These are phyloP conservation scores for Phyllosticta citribraziliensis DNA, from an alignment of 2,329 filamentous ascomycete species.

Conservation along the genomic window DNA sequence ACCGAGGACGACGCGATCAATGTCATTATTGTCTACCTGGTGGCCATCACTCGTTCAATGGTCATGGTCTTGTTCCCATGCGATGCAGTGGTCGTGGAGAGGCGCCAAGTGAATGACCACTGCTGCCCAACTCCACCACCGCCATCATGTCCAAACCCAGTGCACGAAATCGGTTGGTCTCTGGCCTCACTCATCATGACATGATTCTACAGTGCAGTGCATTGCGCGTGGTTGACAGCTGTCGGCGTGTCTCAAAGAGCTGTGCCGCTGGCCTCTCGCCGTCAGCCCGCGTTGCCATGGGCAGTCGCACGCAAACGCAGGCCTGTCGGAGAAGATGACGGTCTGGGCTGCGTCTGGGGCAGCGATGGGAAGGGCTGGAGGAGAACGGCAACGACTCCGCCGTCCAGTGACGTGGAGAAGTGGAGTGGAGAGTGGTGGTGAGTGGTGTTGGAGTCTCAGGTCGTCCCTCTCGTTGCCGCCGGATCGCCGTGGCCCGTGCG, in stretches of 20 bases:
- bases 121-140: background rate
- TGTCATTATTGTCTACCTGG: no score
- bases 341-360: background rate
- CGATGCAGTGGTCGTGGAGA: no score
- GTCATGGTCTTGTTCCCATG: no score
- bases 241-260: background rate
- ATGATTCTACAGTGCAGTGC: background rate
- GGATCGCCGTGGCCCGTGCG: background rate
- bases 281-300: background rate
- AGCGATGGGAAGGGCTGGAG: background rate
- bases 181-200: background rate
- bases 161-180: background rate
- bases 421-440: background rate
- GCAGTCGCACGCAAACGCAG: background rate
- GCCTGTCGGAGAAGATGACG: background rate
- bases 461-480: background rate
- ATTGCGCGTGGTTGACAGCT: background rate
- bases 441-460: no score
- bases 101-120: background rate
- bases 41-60: no score
- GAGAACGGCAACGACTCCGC: background rate
- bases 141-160: background rate
- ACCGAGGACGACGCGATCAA: no score
- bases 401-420: background rate
- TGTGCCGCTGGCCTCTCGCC: background rate